phyloP scores from a whole-genome alignment of 352 stramenopile genomes.

The Phytopythium helicoides region DNA sequence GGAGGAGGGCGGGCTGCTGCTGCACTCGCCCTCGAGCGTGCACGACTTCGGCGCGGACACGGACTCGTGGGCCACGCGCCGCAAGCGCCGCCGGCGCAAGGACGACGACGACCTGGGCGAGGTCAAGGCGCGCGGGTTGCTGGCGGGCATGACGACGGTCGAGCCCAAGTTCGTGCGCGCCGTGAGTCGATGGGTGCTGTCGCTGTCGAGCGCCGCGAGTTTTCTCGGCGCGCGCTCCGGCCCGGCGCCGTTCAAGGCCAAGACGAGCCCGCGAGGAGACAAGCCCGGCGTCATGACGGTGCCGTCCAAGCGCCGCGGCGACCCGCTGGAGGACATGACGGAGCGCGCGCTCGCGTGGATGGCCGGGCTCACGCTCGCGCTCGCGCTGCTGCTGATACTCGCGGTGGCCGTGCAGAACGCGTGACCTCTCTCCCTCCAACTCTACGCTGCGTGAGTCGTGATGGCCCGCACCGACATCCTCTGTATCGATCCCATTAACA shows the following conservation, averaged over 20 bases:
- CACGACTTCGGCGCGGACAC: slow-evolving; percentile 14
- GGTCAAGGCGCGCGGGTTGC: slow-evolving; percentile 9
- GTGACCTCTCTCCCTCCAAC: slow-evolving; percentile 6
- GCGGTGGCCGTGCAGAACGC: slow-evolving; percentile 25
- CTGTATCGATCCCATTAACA: background rate
- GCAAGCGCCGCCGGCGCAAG: slow-evolving; percentile 34
- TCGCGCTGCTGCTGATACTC: slow-evolving; percentile 30
- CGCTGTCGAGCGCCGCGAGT: slow-evolving; percentile 18
- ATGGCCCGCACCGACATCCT: background rate
- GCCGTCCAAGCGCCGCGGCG: slow-evolving; percentile 13
- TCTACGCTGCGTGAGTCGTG: background rate
- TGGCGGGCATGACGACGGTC: slow-evolving; percentile 16
- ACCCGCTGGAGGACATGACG: slow-evolving; percentile 27
- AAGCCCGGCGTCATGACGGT: slow-evolving; percentile 19
- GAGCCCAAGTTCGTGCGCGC: slow-evolving; percentile 29
- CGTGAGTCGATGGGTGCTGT: slow-evolving; percentile 24
- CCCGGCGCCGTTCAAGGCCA: background rate
- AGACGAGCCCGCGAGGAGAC: slow-evolving; percentile 13
- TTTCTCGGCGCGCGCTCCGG: slow-evolving; percentile 9
- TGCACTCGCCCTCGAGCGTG: slow-evolving; percentile 11
- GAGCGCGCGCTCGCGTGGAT: slow-evolving; percentile 34
- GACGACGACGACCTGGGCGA: slow-evolving; percentile 42
- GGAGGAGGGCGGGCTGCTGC: slow-evolving; percentile 15
- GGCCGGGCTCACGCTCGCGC: slow-evolving; percentile 26
- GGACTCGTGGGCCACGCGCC: slow-evolving; percentile 12